Conservation (phyloP, 2,329 filamentous ascomycete species). For the Fusarium penzigii region DNA sequence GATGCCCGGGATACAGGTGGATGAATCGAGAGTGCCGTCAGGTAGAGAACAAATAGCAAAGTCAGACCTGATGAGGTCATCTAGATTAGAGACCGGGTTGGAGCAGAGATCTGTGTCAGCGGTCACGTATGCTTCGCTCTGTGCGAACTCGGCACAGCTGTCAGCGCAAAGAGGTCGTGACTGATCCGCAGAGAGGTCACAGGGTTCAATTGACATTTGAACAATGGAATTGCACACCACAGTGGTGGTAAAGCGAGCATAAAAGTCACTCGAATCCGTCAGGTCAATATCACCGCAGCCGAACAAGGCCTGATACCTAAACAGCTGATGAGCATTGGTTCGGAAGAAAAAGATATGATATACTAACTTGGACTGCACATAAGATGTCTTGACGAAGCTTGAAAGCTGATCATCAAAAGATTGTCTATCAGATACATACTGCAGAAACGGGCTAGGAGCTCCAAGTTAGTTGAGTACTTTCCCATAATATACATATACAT, state of each 20-base stretch:
- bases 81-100: slow-evolving; percentile 63
- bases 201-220: slow-evolving; percentile 78
- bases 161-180: slow-evolving; percentile 83
- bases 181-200: slow-evolving; percentile 63
- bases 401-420: slow-evolving; percentile 78
- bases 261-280: slow-evolving; percentile 76
- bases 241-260: slow-evolving; percentile 90
- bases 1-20: slow-evolving; percentile 72
- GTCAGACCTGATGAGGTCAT: slow-evolving; percentile 82
- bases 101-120: slow-evolving; percentile 74
- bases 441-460: slow-evolving; percentile 73
- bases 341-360: not conserved
- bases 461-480: slow-evolving; percentile 12
- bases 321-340: slow-evolving; percentile 10
- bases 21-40: slow-evolving; percentile 71
- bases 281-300: slow-evolving; percentile 79
- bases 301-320: slow-evolving; percentile 77
- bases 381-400: slow-evolving; percentile 72
- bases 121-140: slow-evolving; percentile 84
- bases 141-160: slow-evolving; percentile 82
- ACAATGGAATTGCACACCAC: slow-evolving; percentile 93
- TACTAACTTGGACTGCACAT: slow-evolving; percentile 75
- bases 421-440: slow-evolving; percentile 71
- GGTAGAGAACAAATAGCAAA: slow-evolving; percentile 88
- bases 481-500: slow-evolving; percentile 35